Conservation (phyloP, 305 asterid genomes). For the Plantago lanceolata region DNA sequence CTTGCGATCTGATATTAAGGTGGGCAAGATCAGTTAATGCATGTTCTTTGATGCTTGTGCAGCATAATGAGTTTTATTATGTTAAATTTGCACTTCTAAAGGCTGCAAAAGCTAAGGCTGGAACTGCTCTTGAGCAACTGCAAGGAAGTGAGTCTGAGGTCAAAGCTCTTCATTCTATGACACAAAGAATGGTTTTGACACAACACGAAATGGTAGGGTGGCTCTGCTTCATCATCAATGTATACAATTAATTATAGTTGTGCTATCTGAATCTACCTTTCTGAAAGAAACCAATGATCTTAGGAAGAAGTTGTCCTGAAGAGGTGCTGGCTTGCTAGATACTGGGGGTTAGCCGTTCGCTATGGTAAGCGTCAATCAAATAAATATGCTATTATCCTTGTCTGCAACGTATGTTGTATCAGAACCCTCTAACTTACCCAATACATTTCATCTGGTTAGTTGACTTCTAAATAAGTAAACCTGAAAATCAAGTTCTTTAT, state of each 20-base stretch:
- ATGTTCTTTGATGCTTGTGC: slow-evolving; percentile 20
- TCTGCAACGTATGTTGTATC: no score
- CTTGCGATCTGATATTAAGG: slow-evolving; percentile 66
- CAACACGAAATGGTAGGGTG: slow-evolving; percentile 80
- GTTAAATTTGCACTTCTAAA: slow-evolving; percentile 33
- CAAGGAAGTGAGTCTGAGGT: slow-evolving; percentile 71
- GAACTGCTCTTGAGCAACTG: slow-evolving; percentile 57
- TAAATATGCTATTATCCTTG: not conserved
- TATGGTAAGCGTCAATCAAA: slow-evolving; percentile 45
- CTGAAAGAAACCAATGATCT: slow-evolving; percentile 28
- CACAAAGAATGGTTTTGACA: slow-evolving; percentile 90
- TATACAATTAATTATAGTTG: slow-evolving; percentile 1
- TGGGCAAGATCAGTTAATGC: slow-evolving; percentile 29
- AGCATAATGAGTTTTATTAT: slow-evolving; percentile 26
- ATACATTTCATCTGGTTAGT: slow-evolving; percentile 5
- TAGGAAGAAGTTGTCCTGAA: slow-evolving; percentile 99
- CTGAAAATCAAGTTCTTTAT: not conserved
- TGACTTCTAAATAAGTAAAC: not conserved
- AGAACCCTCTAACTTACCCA: not conserved
- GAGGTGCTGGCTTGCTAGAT: slow-evolving; percentile 98
- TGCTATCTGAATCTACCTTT: slow-evolving; percentile 19
- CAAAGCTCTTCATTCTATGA: slow-evolving; percentile 77
- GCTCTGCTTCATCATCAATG: slow-evolving; percentile 23
- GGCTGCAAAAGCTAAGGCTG: slow-evolving; percentile 68
- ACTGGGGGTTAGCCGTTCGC: slow-evolving; percentile 92